These are phyloP conservation scores for Penicillium olsonii DNA, from an alignment of 2,329 filamentous ascomycete genomes.

Conservation along the genomic window DNA sequence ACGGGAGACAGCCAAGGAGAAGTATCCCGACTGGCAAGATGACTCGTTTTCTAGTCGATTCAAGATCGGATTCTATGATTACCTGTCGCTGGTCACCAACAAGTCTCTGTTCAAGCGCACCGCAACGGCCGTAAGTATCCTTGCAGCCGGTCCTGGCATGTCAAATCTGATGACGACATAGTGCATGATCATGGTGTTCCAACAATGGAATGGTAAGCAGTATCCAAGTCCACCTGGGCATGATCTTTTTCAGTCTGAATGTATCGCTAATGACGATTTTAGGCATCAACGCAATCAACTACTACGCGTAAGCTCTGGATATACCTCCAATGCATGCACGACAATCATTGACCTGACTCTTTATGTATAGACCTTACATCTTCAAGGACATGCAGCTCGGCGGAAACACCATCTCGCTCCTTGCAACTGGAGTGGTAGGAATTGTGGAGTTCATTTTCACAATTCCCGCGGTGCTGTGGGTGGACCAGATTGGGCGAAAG, in stretches of 20 bases:
- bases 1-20: conserved; percentile 64
- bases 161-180: conserved; percentile 61
- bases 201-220: conserved; percentile 52
- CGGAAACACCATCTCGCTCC: conserved; percentile 39
- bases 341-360: not conserved
- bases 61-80: conserved; percentile 60
- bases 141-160: not conserved
- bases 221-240: no score
- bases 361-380: conserved; percentile 31
- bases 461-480: conserved; percentile 44
- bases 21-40: conserved; percentile 66
- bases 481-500: conserved; percentile 44
- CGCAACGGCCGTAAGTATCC: conserved; percentile 42
- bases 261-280: not conserved
- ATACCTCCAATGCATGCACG: not conserved
- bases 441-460: conserved; percentile 43
- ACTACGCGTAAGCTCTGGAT: conserved; percentile 35
- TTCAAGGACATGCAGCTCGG: conserved; percentile 38
- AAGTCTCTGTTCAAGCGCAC: conserved; percentile 40
- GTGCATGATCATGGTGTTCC: conserved; percentile 46
- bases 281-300: conserved; percentile 46
- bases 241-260: not conserved
- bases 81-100: conserved; percentile 35
- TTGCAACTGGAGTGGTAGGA: conserved; percentile 44
- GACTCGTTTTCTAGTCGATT: conserved; percentile 64